Base-by-base conservation (phyloP, 2,329 filamentous ascomycete species). In the Xylariaceae sp. region DNA sequence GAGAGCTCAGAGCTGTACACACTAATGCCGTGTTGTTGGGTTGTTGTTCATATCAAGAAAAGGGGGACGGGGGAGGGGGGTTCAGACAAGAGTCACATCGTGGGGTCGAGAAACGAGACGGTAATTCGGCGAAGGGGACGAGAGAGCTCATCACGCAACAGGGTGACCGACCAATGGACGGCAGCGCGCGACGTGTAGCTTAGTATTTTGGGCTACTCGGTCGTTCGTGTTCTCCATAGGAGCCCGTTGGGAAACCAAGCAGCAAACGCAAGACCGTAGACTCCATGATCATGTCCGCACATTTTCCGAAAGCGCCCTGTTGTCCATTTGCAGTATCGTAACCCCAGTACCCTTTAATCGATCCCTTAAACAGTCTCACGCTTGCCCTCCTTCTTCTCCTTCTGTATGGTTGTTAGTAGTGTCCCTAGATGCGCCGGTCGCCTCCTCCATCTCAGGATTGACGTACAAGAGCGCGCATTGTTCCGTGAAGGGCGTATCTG, bases 401-500 rank as follows among this genome's bases (percentile, higher is more conserved):
- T 99, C 93, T 73, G 61, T 60, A 58, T 37, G 7, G 13, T 56
- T 9, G 66, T 72, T 62, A 71, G 68, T 50, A 39, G 9, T 34
- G 48, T 17, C 34, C 17, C 44, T 44, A 18, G 3, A 17, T 4
- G 7, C n/a, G 4, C 11, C 1, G 23, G 15, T 52, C 18, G 11
- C 15, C 50, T n/a, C 37, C 10, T 42, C 13, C 35, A 15, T 50
- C 52, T 13, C 1, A 55, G 11, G 23, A n/a, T 50, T 52, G 50
- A 83, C 89, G 75, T 88, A 97, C 93, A 84, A 99, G 82, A 77
- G 94, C 94, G 84, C 90, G 95, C 85, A 90, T 92, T 78, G 92
- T 99, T 79, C 94, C 94, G 85, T 97, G 94, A 68, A 97, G 92
- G 80, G 94, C 94, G 87, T 99, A 93, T 85, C 92, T 91, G 85